Conservation (phyloP, 2,329 filamentous ascomycete species). For the Gliomastix tumulicola region DNA sequence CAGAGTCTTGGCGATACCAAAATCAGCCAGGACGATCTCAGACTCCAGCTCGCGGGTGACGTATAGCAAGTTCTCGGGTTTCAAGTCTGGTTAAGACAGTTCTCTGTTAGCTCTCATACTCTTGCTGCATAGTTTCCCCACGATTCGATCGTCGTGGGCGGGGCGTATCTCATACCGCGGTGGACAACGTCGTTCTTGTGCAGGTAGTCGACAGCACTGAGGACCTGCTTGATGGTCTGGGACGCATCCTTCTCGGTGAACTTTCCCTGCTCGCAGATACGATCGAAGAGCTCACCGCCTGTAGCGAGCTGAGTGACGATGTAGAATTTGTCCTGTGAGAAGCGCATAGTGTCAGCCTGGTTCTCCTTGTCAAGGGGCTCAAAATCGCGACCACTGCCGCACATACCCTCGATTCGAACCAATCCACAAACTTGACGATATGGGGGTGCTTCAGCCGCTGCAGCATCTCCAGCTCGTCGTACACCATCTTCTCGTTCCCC, state of each 20-base stretch:
- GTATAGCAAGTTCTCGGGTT: constrained; percentile 96
- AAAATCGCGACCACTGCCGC: neutral
- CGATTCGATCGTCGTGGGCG: neutral
- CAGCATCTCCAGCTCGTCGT: constrained; percentile 92
- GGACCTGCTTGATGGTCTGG: constrained; percentile 88
- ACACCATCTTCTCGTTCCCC: constrained; percentile 97
- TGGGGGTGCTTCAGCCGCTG: constrained; percentile 87
- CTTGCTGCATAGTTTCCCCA: too few relatives aligned
- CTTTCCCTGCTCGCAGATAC: constrained; percentile 95
- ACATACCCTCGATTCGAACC: constrained; percentile 93
- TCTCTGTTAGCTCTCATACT: constrained; percentile 6
- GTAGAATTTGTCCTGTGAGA: constrained; percentile 88
- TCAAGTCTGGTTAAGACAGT: constrained; percentile 62
- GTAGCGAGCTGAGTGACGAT: constrained; percentile 96
- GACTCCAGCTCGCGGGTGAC: constrained; percentile 72
- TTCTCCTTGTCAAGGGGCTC: too few relatives aligned
- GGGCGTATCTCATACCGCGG: constrained; percentile 58
- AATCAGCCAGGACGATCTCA: constrained; percentile 88
- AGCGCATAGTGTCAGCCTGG: neutral
- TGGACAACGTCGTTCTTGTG: constrained; percentile 95
- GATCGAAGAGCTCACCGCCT: constrained; percentile 93
- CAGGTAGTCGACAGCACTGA: constrained; percentile 89
- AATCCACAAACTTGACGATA: constrained; percentile 96
- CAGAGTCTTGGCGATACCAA: constrained; percentile 97
- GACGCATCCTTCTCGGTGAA: constrained; percentile 98